Base-by-base conservation (phyloP, 2,329 filamentous ascomycete genomes). In the Colletotrichum sansevieriae region DNA sequence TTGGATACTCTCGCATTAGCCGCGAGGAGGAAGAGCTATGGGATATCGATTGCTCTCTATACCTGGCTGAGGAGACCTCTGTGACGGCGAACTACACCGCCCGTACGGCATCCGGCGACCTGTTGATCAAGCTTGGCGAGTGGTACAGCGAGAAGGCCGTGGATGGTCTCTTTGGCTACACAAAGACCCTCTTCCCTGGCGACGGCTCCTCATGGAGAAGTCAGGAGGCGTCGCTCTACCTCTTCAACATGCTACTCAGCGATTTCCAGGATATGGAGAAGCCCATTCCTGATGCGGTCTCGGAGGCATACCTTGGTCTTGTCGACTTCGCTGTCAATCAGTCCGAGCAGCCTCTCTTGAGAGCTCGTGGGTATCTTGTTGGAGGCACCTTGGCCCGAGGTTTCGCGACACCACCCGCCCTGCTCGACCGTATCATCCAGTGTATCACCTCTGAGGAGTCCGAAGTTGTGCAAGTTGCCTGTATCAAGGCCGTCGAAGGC, bases 81-180 rank as follows among this genome's bases (percentile, higher is more conserved):
- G 92, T 98, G 18, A 97, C 94, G 12, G 93, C 95, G 37, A 98
- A 98, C 79, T 99, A 98, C 81, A 98, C 96, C 0, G 93, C 96
- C 13, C 90, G 96, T 73, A 97, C 94, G 18, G 96, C 95, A 46
- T 96, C 94, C 71, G 95, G 94, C 56, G 96, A 98, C 77, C 83
- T 99, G 56, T 87, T 97, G 33, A 94, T 97, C 80, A 98, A 97
- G 81, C 85, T 97, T 68, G 93, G 93, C 55, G 95, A 98, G 78
- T 97, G 94, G 95, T 87, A 97, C 62, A 89, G 90, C 72, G 85
- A 88, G 62, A 89, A 88, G 60, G 91, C 93, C 0, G 84, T 97
- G 12, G 92, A 97, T 74, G 93, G 92, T 7, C 85, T 98, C 46
- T 89, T 95, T 68, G 87, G 88, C 12, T 92, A 94, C 79, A 93